These are phyloP conservation scores for Puccinia sorghi DNA, from an alignment of 1,284 basidiomycete species.

Conservation along the genomic window DNA sequence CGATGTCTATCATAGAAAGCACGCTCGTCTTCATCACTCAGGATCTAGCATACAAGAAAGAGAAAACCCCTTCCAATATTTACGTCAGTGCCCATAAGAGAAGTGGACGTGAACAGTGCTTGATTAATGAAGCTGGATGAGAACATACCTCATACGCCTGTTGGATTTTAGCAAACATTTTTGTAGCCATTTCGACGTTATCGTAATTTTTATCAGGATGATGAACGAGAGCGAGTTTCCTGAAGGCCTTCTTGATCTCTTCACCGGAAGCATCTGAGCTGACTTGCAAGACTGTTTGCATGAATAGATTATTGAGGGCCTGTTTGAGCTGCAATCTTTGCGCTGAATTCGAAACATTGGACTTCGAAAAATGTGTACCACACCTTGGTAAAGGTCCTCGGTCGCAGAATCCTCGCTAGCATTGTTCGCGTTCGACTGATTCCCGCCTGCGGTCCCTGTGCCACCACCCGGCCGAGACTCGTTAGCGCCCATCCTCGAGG, in stretches of 20 bases:
- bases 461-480: constrained; percentile 14
- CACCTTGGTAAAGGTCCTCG: constrained; percentile 43
- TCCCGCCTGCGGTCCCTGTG: not conserved
- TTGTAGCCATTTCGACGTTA: constrained; percentile 78
- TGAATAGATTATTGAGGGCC: too few relatives aligned
- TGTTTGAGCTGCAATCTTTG: not conserved
- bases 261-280: constrained; percentile 52
- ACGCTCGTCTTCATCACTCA: constrained; percentile 45
- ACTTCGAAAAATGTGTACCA: constrained; percentile 10
- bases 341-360: not conserved
- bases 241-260: constrained; percentile 56
- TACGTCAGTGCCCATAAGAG: constrained; percentile 5
- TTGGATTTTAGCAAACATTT: constrained; percentile 82
- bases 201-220: constrained; percentile 62
- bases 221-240: constrained; percentile 57
- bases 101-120: not conserved
- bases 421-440: constrained; percentile 1
- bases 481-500: constrained; percentile 27
- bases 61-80: constrained; percentile 2
- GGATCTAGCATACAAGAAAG: constrained; percentile 8
- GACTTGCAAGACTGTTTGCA: constrained; percentile 54
- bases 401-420: constrained; percentile 7
- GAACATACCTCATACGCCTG: constrained; percentile 83
- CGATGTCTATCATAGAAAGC: constrained; percentile 49
- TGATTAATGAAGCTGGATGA: not conserved